phyloP scores from a whole-genome alignment of 2,329 filamentous ascomycete genomes.

The Chaetomium olivaceum region DNA sequence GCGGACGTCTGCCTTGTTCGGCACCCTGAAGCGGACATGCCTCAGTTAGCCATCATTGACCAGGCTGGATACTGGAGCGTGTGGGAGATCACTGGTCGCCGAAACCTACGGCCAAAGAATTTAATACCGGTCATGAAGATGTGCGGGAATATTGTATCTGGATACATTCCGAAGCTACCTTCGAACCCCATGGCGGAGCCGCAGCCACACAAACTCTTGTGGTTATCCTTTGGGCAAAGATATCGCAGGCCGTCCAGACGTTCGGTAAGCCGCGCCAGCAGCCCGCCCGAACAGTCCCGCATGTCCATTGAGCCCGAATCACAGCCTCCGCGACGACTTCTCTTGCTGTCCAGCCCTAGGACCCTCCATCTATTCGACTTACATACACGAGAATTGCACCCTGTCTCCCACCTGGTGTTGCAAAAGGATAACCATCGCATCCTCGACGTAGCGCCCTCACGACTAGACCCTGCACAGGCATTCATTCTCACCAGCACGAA shows the following conservation, averaged over 20 bases:
- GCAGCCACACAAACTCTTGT: slow-evolving; percentile 47
- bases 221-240: slow-evolving; percentile 29
- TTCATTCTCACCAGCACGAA: slow-evolving; percentile 59
- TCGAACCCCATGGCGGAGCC: slow-evolving; percentile 19
- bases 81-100: slow-evolving; percentile 57
- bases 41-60: slow-evolving; percentile 67
- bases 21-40: slow-evolving; percentile 47
- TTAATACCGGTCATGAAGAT: slow-evolving; percentile 39
- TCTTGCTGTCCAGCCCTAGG: slow-evolving; percentile 27
- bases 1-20: slow-evolving; percentile 68
- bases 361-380: slow-evolving; percentile 28
- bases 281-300: not conserved
- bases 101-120: slow-evolving; percentile 39
- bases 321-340: slow-evolving; percentile 3
- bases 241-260: slow-evolving; percentile 14
- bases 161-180: slow-evolving; percentile 25
- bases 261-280: not conserved
- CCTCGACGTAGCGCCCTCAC: slow-evolving; percentile 56
- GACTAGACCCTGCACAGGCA: slow-evolving; percentile 49
- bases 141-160: slow-evolving; percentile 46
- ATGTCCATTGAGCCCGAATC: not conserved
- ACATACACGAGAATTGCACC: slow-evolving; percentile 4
- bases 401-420: slow-evolving; percentile 29
- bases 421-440: slow-evolving; percentile 46
- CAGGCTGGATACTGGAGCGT: slow-evolving; percentile 66